phyloP scores from a whole-genome alignment of 352 stramenopile genomes.

The Phytopythium ostracodes region DNA sequence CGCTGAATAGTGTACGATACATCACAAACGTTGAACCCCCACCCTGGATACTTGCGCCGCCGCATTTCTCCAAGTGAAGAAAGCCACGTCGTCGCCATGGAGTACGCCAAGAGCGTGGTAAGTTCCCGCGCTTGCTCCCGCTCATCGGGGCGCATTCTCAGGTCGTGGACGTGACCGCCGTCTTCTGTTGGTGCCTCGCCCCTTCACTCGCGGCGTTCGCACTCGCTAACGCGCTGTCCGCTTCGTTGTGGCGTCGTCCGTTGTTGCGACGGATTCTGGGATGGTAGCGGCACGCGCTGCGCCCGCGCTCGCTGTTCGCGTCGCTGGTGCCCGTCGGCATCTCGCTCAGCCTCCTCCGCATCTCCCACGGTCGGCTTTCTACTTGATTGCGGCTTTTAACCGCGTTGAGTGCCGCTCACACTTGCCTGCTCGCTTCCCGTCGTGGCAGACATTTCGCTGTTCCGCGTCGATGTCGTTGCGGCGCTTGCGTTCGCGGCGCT shows the following conservation, averaged over 20 bases:
- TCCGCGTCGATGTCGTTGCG: constrained; percentile 34
- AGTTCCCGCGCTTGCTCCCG: constrained; percentile 4
- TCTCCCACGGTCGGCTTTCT: constrained; percentile 15
- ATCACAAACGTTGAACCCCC: neutral
- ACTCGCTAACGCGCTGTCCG: neutral
- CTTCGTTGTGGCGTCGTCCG: neutral
- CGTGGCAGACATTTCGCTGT: constrained; percentile 20
- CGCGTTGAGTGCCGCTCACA: neutral
- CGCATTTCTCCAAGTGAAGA: neutral
- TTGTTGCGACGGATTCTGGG: neutral
- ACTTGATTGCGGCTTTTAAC: neutral
- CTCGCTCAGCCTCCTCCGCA: constrained; percentile 43
- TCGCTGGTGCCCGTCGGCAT: constrained; percentile 49
- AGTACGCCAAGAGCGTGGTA: constrained; percentile 60
- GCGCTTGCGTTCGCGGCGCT: constrained; percentile 45
- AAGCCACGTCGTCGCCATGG: constrained; percentile 32
- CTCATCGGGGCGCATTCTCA: too few species aligned
- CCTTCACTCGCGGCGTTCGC: neutral
- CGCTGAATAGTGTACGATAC: neutral
- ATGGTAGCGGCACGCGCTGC: constrained; percentile 39
- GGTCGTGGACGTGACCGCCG: neutral
- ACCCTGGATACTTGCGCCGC: neutral
- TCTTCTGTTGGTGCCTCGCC: neutral
- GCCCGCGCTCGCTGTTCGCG: constrained; percentile 52
- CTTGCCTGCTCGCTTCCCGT: neutral